These are phyloP conservation scores for Lactarius pseudohatsudake DNA, from an alignment of 768 basidiomycete species.

Conservation along the genomic window DNA sequence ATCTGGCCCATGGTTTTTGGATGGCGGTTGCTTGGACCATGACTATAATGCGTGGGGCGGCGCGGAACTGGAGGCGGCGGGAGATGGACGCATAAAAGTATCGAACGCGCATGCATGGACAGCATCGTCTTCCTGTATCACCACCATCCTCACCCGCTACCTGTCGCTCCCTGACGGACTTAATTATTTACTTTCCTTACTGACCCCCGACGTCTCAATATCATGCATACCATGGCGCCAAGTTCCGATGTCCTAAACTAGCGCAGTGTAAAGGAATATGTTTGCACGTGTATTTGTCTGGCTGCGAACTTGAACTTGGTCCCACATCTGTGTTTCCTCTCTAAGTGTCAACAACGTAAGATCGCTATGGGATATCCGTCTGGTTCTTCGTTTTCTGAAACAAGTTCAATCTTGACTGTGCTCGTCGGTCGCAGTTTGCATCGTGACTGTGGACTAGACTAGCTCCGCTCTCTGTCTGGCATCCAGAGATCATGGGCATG, in stretches of 20 bases:
- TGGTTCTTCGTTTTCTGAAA: neutral
- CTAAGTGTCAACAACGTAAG: neutral
- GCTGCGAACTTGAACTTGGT: neutral
- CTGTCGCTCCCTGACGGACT: conserved; percentile 22
- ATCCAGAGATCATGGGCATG: neutral
- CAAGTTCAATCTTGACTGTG: conserved; percentile 1
- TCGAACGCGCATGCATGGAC: conserved; percentile 27
- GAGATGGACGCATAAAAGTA: conserved; percentile 27
- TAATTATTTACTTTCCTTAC: conserved; percentile 29
- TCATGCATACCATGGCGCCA: conserved; percentile 24
- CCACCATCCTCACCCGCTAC: conserved; percentile 9
- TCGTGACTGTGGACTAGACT: conserved; percentile 10
- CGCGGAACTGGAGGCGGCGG: conserved; percentile 19
- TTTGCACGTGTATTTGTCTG: neutral
- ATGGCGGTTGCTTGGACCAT: conserved; percentile 24
- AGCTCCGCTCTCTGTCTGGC: neutral
- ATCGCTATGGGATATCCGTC: neutral
- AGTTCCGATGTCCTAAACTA: neutral
- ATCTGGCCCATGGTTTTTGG: conserved; percentile 16
- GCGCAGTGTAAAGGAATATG: neutral
- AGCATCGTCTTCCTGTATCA: conserved; percentile 23
- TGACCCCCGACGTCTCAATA: conserved; percentile 24
- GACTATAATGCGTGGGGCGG: conserved; percentile 27
- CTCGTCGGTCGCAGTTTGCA: neutral
- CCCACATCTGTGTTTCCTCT: neutral